A percentile compares a stretch with the other conserved stretches of the same genome.
phyloP scores from a whole-genome alignment of 1,139 yeast genomes.

The Meyerozyma elateridarum region DNA sequence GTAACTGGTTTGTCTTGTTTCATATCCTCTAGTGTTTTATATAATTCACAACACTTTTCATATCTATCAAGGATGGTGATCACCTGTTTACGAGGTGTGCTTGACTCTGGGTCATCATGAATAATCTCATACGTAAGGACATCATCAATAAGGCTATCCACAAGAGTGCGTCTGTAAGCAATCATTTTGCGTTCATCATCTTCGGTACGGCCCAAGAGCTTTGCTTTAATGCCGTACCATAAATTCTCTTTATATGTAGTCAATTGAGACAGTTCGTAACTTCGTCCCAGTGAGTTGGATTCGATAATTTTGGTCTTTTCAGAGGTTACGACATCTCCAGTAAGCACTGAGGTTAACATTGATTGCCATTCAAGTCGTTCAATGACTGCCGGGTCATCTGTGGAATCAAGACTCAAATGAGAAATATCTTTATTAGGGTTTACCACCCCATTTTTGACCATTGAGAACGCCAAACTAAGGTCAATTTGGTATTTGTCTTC shows the following conservation, averaged over 20 bases:
- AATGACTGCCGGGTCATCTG: slow-evolving; percentile 59
- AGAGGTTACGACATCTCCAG: slow-evolving; percentile 89
- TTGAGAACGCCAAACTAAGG: slow-evolving; percentile 33
- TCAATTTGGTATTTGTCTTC: slow-evolving; percentile 42
- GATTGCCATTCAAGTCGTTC: slow-evolving; percentile 96
- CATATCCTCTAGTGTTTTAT: slow-evolving; percentile 82
- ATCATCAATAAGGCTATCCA: slow-evolving; percentile 71
- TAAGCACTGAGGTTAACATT: slow-evolving; percentile 82
- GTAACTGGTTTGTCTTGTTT: slow-evolving; percentile 71
- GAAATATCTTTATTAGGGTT: slow-evolving; percentile 35
- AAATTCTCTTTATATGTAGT: slow-evolving; percentile 69
- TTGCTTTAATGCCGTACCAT: slow-evolving; percentile 80
- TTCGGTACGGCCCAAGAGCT: slow-evolving; percentile 73
- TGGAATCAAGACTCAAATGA: slow-evolving; percentile 37
- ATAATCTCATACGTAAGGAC: slow-evolving; percentile 58
- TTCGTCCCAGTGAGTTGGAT: slow-evolving; percentile 37
- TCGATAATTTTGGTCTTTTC: slow-evolving; percentile 79
- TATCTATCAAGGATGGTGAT: slow-evolving; percentile 52
- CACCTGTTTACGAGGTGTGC: slow-evolving; percentile 47
- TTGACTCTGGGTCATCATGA: slow-evolving; percentile 26
- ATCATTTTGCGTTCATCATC: slow-evolving; percentile 75
- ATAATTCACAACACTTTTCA: slow-evolving; percentile 67
- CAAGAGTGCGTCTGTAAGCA: slow-evolving; percentile 66
- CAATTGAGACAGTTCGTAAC: slow-evolving; percentile 46
- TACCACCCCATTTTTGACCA: slow-evolving; percentile 28